Evolutionary conservation across 2,329 filamentous ascomycete genomes (phyloP), one percentile per base, ranked within the genome.

Genomic region (Pseudopyricularia javanii): DNA sequence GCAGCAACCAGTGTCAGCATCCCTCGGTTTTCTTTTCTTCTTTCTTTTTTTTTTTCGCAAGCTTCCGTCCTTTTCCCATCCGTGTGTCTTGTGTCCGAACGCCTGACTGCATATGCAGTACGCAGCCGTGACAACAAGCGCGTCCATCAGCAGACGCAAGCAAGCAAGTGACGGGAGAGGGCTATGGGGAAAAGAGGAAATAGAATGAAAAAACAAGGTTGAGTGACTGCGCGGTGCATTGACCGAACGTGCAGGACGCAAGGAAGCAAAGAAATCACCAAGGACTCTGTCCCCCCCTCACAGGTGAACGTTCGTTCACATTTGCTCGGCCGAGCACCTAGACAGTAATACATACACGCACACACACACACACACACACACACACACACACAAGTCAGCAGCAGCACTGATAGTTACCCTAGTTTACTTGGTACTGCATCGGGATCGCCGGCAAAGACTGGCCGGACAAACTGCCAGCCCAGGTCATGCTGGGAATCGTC

Each of bases 401-500:
- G n/a, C n/a, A n/a, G n/a, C n/a, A n/a, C n/a, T n/a, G n/a, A n/a
- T n/a, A 7, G 12, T 12, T 33, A 43, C 37, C 37, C 22, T 20
- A 43, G n/a, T 43, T 43, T 43, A 20, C 37, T 43, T 20, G 22
- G 37, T 11, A 43, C 37, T 43, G 37, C 37, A 43, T 43, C 37
- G 37, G 37, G 37, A 43, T 22, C 37, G 37, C 37, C 37, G 37
- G 37, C 37, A 49, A 49, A 30, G 28, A n/a, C 47, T 35, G 49
- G n/a, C n/a, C n/a, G n/a, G n/a, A n/a, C 49, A 34, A 26, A 35
- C 34, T 22, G 49, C 34, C 37, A n/a, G n/a, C n/a, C n/a, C n/a
- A n/a, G 20, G 58, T 56, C 59, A 68, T 65, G 66, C 62, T 66
- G 56, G 63, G 63, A 57, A 61, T 62, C 57, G 62, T 63, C 57